Base-by-base conservation (phyloP, 352 stramenopile species). In the Pythium grandisporangium region DNA sequence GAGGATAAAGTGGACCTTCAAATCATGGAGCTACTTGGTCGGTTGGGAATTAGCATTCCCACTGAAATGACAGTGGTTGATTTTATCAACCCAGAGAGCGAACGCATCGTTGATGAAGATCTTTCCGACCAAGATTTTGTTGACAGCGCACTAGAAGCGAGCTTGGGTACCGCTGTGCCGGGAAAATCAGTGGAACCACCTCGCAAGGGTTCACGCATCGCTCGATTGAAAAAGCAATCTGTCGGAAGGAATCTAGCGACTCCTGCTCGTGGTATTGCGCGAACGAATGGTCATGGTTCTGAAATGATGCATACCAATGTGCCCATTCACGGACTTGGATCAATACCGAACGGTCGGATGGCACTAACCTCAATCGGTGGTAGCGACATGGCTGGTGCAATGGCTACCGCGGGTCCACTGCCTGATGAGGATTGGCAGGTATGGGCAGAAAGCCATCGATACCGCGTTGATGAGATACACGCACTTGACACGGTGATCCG, bases 111-210 rank as follows among this genome's bases (percentile, higher is more conserved):
- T 16, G 70, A 87, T 20, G 69, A 82, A 45, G 61, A 79, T 37
- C 51, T 84, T 16, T 63, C 55, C 5, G 61, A 82, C 40, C 68
- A 80, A 24, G 69, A 87, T 41, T 87, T 84, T 55, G 70, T 77
- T 7, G 66, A 87, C 34, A 70, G 66, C 0, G 70, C 68, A 2
- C 35, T 84, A 26, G 59, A 83, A 33, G 52, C 55, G 1, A 54
- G 61, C 19, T 53, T 83, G 29, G 52, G 69, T 3, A 57, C 61
- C 11, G 48, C 49, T 4, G 63, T 84, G 26, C 22, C 46, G 42
- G 54, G 69, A 4, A 63, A 52, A 7, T 48, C 42, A 10, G 20
- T 58, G 43, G 44, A 76, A 46, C 52, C 36, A 16, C 37, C 21
- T 32, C 66, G 45, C 19, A 55, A 60, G 32, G 51, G 54, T 16